These are phyloP conservation scores for Phytophthora sansomeana DNA, from an alignment of 352 stramenopile genomes.

Conservation along the genomic window DNA sequence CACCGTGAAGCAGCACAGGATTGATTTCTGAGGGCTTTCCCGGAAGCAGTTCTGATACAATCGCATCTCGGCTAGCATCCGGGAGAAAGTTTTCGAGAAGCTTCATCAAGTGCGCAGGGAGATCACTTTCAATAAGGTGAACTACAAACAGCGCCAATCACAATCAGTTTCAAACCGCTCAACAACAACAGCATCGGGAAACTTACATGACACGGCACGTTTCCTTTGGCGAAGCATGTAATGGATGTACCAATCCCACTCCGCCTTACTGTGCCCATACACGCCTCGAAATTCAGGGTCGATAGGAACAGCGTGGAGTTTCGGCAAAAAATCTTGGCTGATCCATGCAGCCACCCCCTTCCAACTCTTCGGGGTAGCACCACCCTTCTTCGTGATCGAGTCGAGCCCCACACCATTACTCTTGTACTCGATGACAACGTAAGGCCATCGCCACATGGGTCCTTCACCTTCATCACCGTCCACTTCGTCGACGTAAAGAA, in stretches of 20 bases:
- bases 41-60: constrained; percentile 55
- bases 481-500: constrained; percentile 68
- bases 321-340: constrained; percentile 62
- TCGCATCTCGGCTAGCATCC: constrained; percentile 25
- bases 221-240: constrained; percentile 81
- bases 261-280: constrained; percentile 67
- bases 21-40: constrained; percentile 21
- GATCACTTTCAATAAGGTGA: constrained; percentile 59
- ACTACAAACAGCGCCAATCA: constrained; percentile 43
- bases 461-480: constrained; percentile 75
- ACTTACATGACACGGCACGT: constrained; percentile 74
- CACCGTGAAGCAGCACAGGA: constrained; percentile 80
- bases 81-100: constrained; percentile 72
- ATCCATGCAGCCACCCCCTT: constrained; percentile 65
- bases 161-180: neutral
- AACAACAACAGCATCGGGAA: neutral
- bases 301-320: constrained; percentile 66
- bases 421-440: constrained; percentile 80
- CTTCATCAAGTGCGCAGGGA: constrained; percentile 70
- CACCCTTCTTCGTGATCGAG: constrained; percentile 58
- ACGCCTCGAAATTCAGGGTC: constrained; percentile 53
- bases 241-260: constrained; percentile 85
- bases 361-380: constrained; percentile 60
- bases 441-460: constrained; percentile 86
- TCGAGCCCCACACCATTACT: constrained; percentile 59